Evolutionary conservation across 805 yeast genomes (phyloP).

Genomic region (Pichia phayaonensis): DNA sequence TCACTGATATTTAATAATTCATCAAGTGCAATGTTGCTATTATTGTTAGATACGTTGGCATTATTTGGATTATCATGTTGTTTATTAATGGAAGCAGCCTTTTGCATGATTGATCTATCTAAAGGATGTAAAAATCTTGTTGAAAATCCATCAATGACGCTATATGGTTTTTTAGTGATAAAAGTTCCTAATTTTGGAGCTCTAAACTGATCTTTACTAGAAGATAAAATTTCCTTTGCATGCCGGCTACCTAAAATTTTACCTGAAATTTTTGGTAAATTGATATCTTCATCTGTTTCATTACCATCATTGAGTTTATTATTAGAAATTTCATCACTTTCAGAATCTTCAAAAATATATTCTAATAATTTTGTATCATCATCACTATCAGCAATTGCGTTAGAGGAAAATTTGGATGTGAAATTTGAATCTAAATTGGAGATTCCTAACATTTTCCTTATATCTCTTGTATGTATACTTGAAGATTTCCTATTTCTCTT

Average conservation of each 20-base stretch:
- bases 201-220: slow-evolving; percentile 73
- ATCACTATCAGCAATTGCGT: slow-evolving; percentile 13
- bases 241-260: slow-evolving; percentile 65
- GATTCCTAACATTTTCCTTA: slow-evolving; percentile 13
- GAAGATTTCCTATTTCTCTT: background rate
- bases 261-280: slow-evolving; percentile 63
- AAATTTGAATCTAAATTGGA: slow-evolving; percentile 11
- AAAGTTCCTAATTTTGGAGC: slow-evolving; percentile 94
- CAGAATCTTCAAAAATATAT: slow-evolving; percentile 45
- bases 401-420: slow-evolving; percentile 10
- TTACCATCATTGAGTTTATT: slow-evolving; percentile 54
- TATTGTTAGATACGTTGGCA: slow-evolving; percentile 9
- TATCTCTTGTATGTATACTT: slow-evolving; percentile 22
- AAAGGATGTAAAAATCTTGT: slow-evolving; percentile 68
- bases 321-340: slow-evolving; percentile 16
- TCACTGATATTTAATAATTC: slow-evolving; percentile 86
- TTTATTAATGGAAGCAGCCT: slow-evolving; percentile 12
- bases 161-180: slow-evolving; percentile 78
- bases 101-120: slow-evolving; percentile 20
- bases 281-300: slow-evolving; percentile 89
- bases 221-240: slow-evolving; percentile 89
- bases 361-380: slow-evolving; percentile 67
- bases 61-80: background rate
- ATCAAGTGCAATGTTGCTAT: slow-evolving; percentile 38
- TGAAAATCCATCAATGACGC: slow-evolving; percentile 89